Base-by-base conservation (phyloP, 164 flowering plant genomes). In the Piper betle region DNA sequence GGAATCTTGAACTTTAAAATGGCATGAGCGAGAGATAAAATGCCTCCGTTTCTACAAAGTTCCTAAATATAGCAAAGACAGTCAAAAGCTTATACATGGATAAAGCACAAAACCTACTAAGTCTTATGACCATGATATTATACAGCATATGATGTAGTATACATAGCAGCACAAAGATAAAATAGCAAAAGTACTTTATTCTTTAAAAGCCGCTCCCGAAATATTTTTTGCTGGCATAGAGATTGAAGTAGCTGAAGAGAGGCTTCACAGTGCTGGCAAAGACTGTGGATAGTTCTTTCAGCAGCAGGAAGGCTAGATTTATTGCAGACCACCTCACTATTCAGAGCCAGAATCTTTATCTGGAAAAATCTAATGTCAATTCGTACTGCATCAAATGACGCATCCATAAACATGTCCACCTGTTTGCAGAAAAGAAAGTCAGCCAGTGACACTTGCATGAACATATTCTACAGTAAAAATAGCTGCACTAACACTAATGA, bases 261-360 rank as follows among this genome's bases (percentile, higher is more conserved):
- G 71, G 89, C 92, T 68, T 88, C 99, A 60, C 90, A 87, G 65
- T 94, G 97, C 73, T 77, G 91, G 74, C 93, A 85, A 61, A 85
- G 78, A 64, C 65, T 77, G 59, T 66, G 78, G 57, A 78, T 71
- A 55, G 65, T 58, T 66, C 72, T 79, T 62, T 80, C 93, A 63
- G 71, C 73, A 50, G 69, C 57, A 39, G 56, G 40, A 69, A 71
- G 67, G 65, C 61, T 66, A 54, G 77, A 65, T 37, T 72, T 68
- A 38, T 65, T 53, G 50, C 56, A 40, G 17, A 41, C 50, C 58
- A 63, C 43, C 61, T 75, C 79, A 70, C 43, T 56, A 52, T 68
- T 63, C 37, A 80, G 73, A 58, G 67, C 64, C 53, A 81, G 79
- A 37, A 94, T 72, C 73, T 71, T 80, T 53, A 62, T 66, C 58